Evolutionary conservation across 192 early-diverging fungal species (phyloP).

Genomic region (Mortierella claussenii): DNA sequence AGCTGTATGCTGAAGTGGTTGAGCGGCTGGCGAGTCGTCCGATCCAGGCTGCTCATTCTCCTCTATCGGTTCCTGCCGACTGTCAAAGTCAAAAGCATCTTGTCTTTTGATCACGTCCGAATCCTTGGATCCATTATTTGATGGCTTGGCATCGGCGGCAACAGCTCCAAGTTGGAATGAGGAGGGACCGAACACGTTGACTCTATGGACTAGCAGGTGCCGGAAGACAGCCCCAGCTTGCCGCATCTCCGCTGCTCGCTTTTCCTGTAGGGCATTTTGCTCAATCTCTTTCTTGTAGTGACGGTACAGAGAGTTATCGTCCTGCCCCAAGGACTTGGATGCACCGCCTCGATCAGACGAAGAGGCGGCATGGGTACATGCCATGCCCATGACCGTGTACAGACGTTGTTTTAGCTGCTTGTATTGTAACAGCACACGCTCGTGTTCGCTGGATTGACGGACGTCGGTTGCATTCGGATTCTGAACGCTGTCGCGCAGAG

Average conservation of each 20-base stretch:
- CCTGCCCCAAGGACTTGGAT: background rate
- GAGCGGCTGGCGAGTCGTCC: too few species aligned
- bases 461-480: background rate
- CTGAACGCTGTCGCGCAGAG: constrained; percentile 5
- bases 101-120: too few species aligned
- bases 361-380: constrained; percentile 5
- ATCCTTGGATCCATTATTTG: too few species aligned
- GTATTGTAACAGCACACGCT: background rate
- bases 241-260: background rate
- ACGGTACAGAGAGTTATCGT: constrained; percentile 17
- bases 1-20: too few species aligned
- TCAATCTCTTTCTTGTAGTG: constrained; percentile 29
- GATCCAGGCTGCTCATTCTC: too few species aligned
- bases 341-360: background rate
- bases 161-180: too few species aligned
- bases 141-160: too few species aligned
- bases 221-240: constrained; percentile 9
- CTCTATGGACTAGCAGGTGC: constrained; percentile 5
- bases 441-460: too few species aligned
- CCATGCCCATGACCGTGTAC: background rate
- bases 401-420: background rate
- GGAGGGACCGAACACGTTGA: constrained; percentile 11
- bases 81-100: too few species aligned
- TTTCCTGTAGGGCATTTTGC: constrained; percentile 9
- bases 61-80: too few species aligned